These are phyloP conservation scores for Fraxinus americana DNA, from an alignment of 257 asterid genomes.

Conservation along the genomic window DNA sequence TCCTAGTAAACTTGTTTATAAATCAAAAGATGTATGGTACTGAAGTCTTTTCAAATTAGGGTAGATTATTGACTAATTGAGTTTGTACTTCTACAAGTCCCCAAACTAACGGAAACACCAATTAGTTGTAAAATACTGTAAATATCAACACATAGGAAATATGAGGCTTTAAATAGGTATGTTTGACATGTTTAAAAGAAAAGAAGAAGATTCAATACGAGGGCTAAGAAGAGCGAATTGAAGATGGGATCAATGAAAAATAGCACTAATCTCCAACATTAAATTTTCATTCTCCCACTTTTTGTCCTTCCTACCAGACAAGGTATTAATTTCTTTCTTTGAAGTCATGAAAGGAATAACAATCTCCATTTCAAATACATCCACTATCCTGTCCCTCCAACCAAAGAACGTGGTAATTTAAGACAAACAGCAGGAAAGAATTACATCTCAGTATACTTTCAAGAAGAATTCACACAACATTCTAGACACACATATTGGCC, in stretches of 20 bases:
- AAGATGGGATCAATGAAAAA: neutral
- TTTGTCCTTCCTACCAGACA: neutral
- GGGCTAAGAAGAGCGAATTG: neutral
- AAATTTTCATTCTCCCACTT: neutral
- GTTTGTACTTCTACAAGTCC: neutral
- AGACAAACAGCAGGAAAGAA: neutral
- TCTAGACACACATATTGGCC: neutral
- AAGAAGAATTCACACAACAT: neutral
- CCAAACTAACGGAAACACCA: neutral
- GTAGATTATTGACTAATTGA: neutral
- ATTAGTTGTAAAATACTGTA: neutral
- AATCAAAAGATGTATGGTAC: neutral
- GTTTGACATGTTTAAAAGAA: neutral
- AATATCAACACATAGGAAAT: neutral
- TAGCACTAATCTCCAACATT: neutral
- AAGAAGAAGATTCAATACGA: neutral
- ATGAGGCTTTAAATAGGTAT: neutral
- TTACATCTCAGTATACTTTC: neutral
- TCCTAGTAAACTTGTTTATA: conserved; percentile 7
- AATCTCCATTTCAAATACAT: neutral
- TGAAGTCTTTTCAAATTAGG: neutral
- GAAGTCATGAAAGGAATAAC: neutral
- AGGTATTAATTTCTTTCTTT: neutral
- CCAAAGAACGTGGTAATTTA: neutral
- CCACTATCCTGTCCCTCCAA: neutral